Conservation (phyloP, 805 yeast genomes). For the Wilhelminamyces savonicus region DNA sequence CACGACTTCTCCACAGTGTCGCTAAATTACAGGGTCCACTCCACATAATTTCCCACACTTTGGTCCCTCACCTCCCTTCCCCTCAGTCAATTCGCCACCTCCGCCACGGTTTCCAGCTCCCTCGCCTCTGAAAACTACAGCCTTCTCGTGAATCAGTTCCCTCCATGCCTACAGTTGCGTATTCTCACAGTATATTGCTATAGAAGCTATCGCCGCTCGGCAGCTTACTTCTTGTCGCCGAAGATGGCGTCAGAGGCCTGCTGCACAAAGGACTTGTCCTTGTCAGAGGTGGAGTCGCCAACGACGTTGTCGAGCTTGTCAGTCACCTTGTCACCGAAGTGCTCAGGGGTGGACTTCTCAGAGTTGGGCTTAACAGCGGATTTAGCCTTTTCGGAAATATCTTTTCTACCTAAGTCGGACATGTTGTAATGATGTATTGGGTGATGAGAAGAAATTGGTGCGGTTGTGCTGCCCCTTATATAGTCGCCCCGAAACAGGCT, state of each 20-base stretch:
- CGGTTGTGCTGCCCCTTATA: conserved; percentile 2
- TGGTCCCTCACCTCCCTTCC: no score
- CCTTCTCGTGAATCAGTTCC: no score
- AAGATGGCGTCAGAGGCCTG: conserved; percentile 40
- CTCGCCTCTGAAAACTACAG: no score
- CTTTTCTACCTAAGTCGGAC: conserved; percentile 41
- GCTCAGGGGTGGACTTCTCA: conserved; percentile 32
- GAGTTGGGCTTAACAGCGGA: conserved; percentile 37
- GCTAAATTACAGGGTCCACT: no score
- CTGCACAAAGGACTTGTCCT: conserved; percentile 35
- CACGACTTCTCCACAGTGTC: no score
- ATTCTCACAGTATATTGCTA: no score
- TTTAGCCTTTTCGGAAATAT: conserved; percentile 30
- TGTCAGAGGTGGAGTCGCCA: conserved; percentile 28
- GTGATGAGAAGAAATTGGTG: neutral
- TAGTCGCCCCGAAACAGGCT: no score
- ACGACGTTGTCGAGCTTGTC: conserved; percentile 30
- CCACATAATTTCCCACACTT: no score
- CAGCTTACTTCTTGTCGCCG: conserved; percentile 26
- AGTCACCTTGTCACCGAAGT: conserved; percentile 31
- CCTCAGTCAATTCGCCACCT: no score
- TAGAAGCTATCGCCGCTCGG: no score
- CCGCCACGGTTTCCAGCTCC: no score
- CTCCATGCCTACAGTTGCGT: no score
- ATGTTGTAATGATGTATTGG: conserved; percentile 11